Base-by-base conservation (phyloP, 2,329 filamentous ascomycete genomes). In the Apiospora kogelbergensis region DNA sequence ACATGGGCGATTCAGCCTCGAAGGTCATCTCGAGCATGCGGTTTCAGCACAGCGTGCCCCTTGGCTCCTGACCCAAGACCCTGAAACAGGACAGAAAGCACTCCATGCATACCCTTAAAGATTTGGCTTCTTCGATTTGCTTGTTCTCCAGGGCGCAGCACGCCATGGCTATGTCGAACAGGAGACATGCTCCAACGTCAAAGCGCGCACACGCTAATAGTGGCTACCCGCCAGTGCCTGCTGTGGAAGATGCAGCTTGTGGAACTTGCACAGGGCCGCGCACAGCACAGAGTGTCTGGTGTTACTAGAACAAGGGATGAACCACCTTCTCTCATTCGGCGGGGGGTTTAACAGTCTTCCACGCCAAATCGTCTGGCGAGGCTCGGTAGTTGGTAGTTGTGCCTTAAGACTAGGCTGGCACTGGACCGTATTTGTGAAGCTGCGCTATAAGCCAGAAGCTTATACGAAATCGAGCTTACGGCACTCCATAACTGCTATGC, bases 161-260 rank as follows among this genome's bases (percentile, higher is more conserved):
- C 37, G 53, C 17, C 17, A 60, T 60, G 53, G 30, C 30, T 11
- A 60, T n/a, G n/a, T n/a, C n/a, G 17, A 60, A 60, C 53, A 60
- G 53, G 53, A 60, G 53, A 10, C 53, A 37, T 60, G 53, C 53
- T n/a, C 53, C 53, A 60, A 60, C 20, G 53, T 60, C 53, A 60
- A 60, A 60, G 53, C 53, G 53, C 53, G 2, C 20, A 20, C 9
- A 33, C 53, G 17, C 53, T 60, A 60, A n/a, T 30, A 60, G 30
- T 37, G 53, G 53, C 17, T 60, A 37, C 20, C 30, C 53, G 53
- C 26, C 20, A 17, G 37, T 22, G 17, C 30, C 13, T 60, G 17
- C 53, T 13, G 20, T 37, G 53, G 30, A n/a, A 60, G 53, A 20
- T 37, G 20, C 17, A 37, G 30, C 30, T 26, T 60, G 53, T 37